Percentiles rank a stretch among this genome's conserved stretches.
phyloP scores from a whole-genome alignment of 805 yeast species.

The Brettanomyces bruxellensis region DNA sequence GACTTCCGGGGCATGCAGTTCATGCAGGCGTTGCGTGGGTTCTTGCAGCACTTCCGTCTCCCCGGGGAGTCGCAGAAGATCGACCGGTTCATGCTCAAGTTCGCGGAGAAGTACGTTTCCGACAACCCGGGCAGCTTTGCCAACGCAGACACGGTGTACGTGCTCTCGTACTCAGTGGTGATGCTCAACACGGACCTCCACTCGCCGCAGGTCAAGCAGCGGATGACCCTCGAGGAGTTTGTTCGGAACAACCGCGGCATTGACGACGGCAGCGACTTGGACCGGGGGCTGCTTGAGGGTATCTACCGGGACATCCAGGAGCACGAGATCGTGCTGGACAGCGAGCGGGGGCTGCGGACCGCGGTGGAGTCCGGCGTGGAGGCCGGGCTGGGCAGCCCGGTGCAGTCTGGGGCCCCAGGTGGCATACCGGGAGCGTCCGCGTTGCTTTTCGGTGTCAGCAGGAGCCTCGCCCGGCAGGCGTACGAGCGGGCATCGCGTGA shows the following conservation, averaged over 20 bases:
- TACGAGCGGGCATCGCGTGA: conserved; percentile 89
- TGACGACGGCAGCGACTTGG: conserved; percentile 81
- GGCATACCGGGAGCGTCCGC: conserved; percentile 12
- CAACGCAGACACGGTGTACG: conserved; percentile 90
- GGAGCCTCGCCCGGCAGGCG: conserved; percentile 69
- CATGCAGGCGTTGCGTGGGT: conserved; percentile 77
- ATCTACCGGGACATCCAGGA: conserved; percentile 70
- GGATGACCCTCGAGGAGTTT: conserved; percentile 87
- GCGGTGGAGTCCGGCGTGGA: conserved; percentile 33
- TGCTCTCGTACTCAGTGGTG: conserved; percentile 83
- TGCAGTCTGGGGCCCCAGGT: conserved; percentile 24
- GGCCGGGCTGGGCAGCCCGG: too few relatives aligned
- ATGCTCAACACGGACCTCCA: conserved; percentile 94
- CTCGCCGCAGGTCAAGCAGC: conserved; percentile 71
- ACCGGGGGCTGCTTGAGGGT: conserved; percentile 58
- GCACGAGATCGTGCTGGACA: conserved; percentile 82
- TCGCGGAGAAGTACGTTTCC: conserved; percentile 84
- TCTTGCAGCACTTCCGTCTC: conserved; percentile 80
- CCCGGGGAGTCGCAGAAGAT: conserved; percentile 99
- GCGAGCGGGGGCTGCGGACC: conserved; percentile 88
- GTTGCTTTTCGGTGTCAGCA: conserved; percentile 47
- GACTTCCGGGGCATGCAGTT: conserved; percentile 62
- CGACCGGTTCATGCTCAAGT: conserved; percentile 92
- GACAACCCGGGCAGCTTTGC: conserved; percentile 87
- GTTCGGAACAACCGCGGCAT: conserved; percentile 83